phyloP scores from a whole-genome alignment of 495 filamentous ascomycete genomes.

The Neurospora discreta region DNA sequence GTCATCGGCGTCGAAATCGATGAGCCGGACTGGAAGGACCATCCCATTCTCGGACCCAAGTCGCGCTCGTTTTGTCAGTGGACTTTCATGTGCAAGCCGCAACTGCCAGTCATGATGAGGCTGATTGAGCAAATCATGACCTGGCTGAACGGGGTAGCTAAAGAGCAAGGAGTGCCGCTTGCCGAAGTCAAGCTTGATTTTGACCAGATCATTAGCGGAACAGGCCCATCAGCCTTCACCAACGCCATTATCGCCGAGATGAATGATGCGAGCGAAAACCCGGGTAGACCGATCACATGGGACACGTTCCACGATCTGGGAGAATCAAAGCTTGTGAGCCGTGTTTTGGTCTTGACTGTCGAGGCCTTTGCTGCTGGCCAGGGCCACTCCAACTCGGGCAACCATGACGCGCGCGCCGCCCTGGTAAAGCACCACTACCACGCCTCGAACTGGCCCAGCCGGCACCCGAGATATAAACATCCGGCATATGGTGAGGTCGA shows the following conservation, averaged over 20 bases:
- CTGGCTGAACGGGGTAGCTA: conserved; percentile 46
- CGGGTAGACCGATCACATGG: conserved; percentile 32
- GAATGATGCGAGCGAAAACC: conserved; percentile 22
- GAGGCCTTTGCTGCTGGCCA: conserved; percentile 55
- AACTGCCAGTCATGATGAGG: conserved; percentile 49
- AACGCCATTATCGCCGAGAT: conserved; percentile 49
- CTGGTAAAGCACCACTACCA: conserved; percentile 57
- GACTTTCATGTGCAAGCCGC: conserved; percentile 55
- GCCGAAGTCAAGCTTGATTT: conserved; percentile 49
- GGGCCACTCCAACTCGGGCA: conserved; percentile 53
- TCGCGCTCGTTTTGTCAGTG: conserved; percentile 57
- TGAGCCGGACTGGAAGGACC: conserved; percentile 47
- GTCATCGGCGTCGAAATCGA: conserved; percentile 57
- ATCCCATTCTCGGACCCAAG: conserved; percentile 51
- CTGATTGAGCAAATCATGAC: conserved; percentile 49
- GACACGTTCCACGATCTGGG: conserved; percentile 45
- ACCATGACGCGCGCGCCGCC: conserved; percentile 44
- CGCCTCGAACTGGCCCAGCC: conserved; percentile 50
- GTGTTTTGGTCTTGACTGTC: conserved; percentile 49
- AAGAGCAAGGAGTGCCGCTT: conserved; percentile 40
- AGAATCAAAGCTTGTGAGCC: conserved; percentile 44
- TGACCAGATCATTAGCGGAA: conserved; percentile 56
- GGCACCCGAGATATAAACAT: conserved; percentile 48
- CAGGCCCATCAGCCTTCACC: conserved; percentile 57
- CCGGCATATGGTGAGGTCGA: conserved; percentile 53